Conservation (phyloP, 257 asterid species). For the Jacaranda mimosifolia region DNA sequence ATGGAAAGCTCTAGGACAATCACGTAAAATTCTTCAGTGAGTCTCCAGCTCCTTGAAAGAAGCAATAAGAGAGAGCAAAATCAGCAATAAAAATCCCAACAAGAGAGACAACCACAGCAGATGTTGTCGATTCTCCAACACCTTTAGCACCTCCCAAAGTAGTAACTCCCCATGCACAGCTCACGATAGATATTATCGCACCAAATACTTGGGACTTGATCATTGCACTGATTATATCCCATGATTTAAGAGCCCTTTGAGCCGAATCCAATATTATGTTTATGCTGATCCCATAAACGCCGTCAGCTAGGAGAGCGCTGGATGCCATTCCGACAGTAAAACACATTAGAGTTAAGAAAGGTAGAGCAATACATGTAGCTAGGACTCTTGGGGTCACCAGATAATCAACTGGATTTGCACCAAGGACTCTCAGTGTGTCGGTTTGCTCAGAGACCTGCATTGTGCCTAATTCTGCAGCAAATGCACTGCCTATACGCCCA, state of each 20-base stretch:
- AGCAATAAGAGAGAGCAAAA: conserved; percentile 79
- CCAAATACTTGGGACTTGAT: conserved; percentile 87
- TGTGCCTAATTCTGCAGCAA: conserved; percentile 95
- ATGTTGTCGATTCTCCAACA: conserved; percentile 96
- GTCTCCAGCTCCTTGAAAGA: conserved; percentile 98
- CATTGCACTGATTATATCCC: conserved; percentile 97
- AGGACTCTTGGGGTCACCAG: conserved; percentile 89
- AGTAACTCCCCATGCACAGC: conserved; percentile 99
- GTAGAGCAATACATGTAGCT: conserved; percentile 81
- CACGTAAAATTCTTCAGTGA: conserved; percentile 75
- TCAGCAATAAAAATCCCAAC: conserved; percentile 92
- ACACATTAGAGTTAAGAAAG: conserved; percentile 83
- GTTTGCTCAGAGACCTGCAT: conserved; percentile 99
- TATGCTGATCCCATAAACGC: conserved; percentile 84
- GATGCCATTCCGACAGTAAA: conserved; percentile 92
- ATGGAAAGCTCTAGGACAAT: conserved; percentile 23
- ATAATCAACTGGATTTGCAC: conserved; percentile 88
- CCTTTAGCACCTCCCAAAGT: conserved; percentile 97
- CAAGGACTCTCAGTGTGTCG: conserved; percentile 91
- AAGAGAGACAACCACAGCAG: conserved; percentile 92
- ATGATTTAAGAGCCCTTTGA: conserved; percentile 72
- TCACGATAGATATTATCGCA: conserved; percentile 80
- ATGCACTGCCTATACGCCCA: conserved; percentile 95
- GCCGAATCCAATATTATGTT: conserved; percentile 94
- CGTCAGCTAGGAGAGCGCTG: conserved; percentile 80